Percentiles rank a stretch among this genome's conserved stretches.
phyloP scores from a whole-genome alignment of 2,329 filamentous ascomycete genomes.

The Fusarium oxysporum region DNA sequence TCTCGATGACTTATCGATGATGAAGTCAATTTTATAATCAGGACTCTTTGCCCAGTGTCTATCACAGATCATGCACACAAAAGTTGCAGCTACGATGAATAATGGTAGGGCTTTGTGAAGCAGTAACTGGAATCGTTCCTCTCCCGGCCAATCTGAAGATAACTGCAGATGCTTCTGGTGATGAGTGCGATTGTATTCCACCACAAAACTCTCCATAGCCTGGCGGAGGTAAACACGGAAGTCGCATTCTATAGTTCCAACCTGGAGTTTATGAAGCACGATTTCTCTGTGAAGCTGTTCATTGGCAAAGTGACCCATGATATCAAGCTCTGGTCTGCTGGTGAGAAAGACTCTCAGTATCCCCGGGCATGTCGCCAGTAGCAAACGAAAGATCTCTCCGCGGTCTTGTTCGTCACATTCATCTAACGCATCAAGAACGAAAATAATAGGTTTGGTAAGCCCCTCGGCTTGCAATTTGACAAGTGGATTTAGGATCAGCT shows the following conservation, averaged over 20 bases:
- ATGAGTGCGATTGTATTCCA: not conserved
- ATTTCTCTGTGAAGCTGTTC: not conserved
- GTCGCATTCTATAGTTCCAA: not conserved
- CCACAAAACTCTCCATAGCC: rapidly evolving
- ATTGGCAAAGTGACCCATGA: not conserved
- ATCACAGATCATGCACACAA: not conserved
- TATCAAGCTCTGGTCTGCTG: not conserved
- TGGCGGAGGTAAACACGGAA: not conserved
- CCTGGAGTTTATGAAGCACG: not conserved
- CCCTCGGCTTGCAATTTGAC: rapidly evolving
- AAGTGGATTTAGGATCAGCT: slow-evolving; percentile 11
- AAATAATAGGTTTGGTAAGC: rapidly evolving
- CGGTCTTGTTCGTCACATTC: slow-evolving; percentile 33
- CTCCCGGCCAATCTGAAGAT: not conserved
- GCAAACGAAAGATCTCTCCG: rapidly evolving
- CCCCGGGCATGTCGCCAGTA: rapidly evolving
- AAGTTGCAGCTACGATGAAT: not conserved
- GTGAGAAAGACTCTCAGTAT: not conserved
- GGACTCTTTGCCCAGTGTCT: not conserved
- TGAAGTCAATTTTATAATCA: not conserved
- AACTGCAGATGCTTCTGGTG: not conserved
- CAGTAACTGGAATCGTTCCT: not conserved
- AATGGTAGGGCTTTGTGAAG: not conserved
- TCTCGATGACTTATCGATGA: not conserved
- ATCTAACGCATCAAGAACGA: slow-evolving; percentile 50